Evolutionary conservation across 495 filamentous ascomycete genomes (phyloP), one percentile per base, ranked within the genome.

Genomic region (Penicillium paxilli): DNA sequence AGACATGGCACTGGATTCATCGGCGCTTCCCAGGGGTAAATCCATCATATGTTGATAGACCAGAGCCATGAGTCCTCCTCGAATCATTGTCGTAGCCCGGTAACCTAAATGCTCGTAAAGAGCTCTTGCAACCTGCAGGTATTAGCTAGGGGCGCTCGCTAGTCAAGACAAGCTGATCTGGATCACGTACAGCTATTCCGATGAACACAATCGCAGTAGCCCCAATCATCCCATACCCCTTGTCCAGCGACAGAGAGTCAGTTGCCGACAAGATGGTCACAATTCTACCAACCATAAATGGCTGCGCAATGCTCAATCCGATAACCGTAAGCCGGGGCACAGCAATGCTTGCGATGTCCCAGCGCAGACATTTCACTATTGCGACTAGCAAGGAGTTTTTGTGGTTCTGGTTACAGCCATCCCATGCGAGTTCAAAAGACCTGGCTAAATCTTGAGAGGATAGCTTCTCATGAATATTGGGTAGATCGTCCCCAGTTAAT

Each of bases 181-280:
- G 35, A n/a, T 38, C 1, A 32, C 62, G 60, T 63, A 79, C 69
- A 23, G 82, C 82, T 30, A 85, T 77, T 0, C 82, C 80, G 37
- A 70, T 56, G 56, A 84, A 86, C 6, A 86, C 75, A 11, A 81
- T 47, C 10, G 72, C 65, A 44, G 75, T 79, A 0, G 82, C 83
- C 23, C 75, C 83, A 55, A 86, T 81, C 49, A 85, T 66, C 14
- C 83, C 83, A 57, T 83, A 83, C 6, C 83, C 76, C 30, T 70
- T 52, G 50, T 82, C 75, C 9, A n/a, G 45, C 62, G n/a, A 62
- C 47, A 61, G 28, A 47, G 20, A 53, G 57, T 5, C 42, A 50
- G 7, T 76, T 65, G 50, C 64, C 38, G 24, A 65, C 30, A 26
- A 72, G 64, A 47, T 69, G 65, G 17, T 56, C 50, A 82, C 61